Base-by-base conservation (phyloP, 768 basidiomycete genomes). In the Rhizopogon vesiculosus region DNA sequence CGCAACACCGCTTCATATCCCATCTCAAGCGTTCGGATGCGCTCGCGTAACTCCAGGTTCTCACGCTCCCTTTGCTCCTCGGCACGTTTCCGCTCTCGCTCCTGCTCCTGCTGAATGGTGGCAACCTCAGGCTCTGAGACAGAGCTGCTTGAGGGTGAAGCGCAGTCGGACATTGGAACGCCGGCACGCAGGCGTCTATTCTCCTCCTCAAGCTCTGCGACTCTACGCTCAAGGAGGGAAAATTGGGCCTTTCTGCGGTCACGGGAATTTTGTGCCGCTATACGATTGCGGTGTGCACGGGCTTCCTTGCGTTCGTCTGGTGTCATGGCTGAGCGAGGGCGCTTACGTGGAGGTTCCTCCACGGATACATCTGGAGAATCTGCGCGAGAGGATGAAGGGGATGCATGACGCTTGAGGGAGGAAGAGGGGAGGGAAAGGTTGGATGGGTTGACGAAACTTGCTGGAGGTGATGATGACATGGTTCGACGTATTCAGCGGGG, bases 201-300 rank as follows among this genome's bases (percentile, higher is more conserved):
- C 77, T 95, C 93, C 54, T 86, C 86, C 74, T 91, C 87, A 55
- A 91, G 85, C 67, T 89, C 85, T 12, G 76, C 67, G 3, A 91
- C 88, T 45, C 85, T 69, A 39, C 72, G 79, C 67, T 89, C 86
- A 42, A 92, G 85, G 60, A 75, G 77, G 1, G 74, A 54, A 66
- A 87, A 92, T 60, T 95, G 91, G 15, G 86, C 87, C 71, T 96
- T 96, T 55, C 92, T 82, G 62, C 89, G 82, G 74, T 96, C 93
- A 44, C 93, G 86, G 10, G 89, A 91, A 74, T 93, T 89, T 77
- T 96, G 93, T 5, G 93, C 93, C 2, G 93, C 93, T 69, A 95
- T 91, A 50, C 93, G 83, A 72, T 96, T 96, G 55, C 93, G 85
- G 73, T 93, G 91, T 15, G 90, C 92, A 60, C 93, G 80, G 46